Base-by-base conservation (phyloP, 1,284 basidiomycete genomes). In the Sphaerobolus stellatus region DNA sequence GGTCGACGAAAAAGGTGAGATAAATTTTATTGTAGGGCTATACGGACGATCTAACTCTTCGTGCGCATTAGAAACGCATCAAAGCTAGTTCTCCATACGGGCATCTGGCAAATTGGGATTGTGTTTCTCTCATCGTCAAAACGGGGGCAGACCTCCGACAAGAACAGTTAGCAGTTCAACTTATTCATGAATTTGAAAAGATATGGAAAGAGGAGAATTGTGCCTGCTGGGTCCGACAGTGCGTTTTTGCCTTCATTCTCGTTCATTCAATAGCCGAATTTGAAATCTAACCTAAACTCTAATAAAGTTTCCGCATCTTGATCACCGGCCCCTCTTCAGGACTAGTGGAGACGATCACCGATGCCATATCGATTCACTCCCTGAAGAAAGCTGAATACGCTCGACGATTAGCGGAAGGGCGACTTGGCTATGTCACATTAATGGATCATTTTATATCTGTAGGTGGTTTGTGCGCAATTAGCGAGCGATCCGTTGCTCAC, bases 371-470 rank as follows among this genome's bases (percentile, higher is more conserved):
- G 13, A 93, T 99, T 63, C 97, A 99, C 70, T 98, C 96, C 8
- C 97, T 99, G 71, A 99, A 99, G 78, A 99, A 99, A 73, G 90
- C 94, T 3, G 94, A 98, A 66, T 99, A 99, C 70, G 92, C 94
- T 2, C 81, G 92, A 56, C 80, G 93, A 57, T 74, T 96, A 18
- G 84, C 91, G 1, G 83, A 84, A 61, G 92, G 92, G 27, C 80
- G 83, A 50, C 74, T 96, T 25, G 90, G 89, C 28, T 86, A 93
- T 68, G 92, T 96, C 52, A 90, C 90, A 1, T 70, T 98, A 51
- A 75, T 93, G 63, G 94, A 98, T 67, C 92, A 98, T 70, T 98
- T 94, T 69, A 83, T 84, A 66, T 83, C 84, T 58, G 92, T 92
- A 61, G 65, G 85, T 75, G 16, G 22, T 34, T 48, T 52, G 24